Conservation (phyloP, 2,329 filamentous ascomycete species). For the Thermothelomyces thermophilus region DNA sequence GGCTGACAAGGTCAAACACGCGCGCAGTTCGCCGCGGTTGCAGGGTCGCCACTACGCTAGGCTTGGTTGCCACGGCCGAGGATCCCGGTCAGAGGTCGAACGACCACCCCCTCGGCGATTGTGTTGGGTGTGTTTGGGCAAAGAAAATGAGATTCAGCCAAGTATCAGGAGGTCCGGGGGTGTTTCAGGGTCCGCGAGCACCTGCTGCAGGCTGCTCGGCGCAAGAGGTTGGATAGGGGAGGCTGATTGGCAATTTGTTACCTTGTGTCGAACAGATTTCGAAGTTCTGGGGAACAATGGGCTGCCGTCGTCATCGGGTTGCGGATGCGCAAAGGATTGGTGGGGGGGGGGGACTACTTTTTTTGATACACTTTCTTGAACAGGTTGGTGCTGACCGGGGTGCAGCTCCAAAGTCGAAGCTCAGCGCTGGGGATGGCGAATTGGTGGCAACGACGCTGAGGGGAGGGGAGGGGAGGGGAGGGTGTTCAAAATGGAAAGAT, state of each 20-base stretch:
- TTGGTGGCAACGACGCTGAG: not conserved
- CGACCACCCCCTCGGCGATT: not conserved
- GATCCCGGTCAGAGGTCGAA: not conserved
- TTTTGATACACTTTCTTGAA: not conserved
- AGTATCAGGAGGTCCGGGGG: not conserved
- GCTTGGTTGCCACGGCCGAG: constrained; percentile 3
- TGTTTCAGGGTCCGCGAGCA: not conserved
- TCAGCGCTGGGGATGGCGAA: not conserved
- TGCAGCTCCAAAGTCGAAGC: not conserved
- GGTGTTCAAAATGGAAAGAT: no score
- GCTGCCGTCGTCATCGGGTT: constrained; percentile 12
- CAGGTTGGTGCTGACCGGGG: not conserved
- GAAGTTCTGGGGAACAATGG: constrained; percentile 6
- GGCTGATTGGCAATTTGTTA: constrained; percentile 13
- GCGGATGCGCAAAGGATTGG: constrained; percentile 5
- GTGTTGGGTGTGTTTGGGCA: not conserved
- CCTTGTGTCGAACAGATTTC: not conserved
- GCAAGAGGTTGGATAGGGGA: constrained; percentile 3
- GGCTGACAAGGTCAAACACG: not conserved
- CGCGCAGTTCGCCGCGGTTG: not conserved
- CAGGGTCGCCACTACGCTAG: constrained; percentile 5
- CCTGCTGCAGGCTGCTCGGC: not conserved
- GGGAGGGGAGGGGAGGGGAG: no score
- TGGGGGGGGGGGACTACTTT: not conserved
- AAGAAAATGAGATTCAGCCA: not conserved